phyloP scores from a whole-genome alignment of 495 filamentous ascomycete species.

The Penicillium cinerascens region DNA sequence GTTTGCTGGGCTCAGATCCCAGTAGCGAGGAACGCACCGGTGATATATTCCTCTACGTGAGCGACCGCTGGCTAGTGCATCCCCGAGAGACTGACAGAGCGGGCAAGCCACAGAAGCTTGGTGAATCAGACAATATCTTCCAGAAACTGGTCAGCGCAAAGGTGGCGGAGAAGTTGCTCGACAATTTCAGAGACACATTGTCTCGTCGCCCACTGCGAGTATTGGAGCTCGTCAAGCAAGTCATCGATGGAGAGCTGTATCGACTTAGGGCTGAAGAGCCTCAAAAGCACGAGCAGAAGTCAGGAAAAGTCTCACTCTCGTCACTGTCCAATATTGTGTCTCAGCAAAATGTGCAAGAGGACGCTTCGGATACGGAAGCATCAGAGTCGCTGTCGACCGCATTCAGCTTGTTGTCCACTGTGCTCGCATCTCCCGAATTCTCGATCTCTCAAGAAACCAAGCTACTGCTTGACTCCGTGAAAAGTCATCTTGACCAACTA shows the following conservation, averaged over 20 bases:
- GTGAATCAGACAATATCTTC: slow-evolving; percentile 37
- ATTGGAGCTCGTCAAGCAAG: slow-evolving; percentile 58
- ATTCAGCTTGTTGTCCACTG: slow-evolving; percentile 64
- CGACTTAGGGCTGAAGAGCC: slow-evolving; percentile 6
- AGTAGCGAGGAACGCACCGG: slow-evolving; percentile 56
- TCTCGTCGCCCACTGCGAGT: slow-evolving; percentile 58
- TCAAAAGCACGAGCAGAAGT: background rate
- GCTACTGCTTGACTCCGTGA: slow-evolving; percentile 47
- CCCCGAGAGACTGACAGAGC: slow-evolving; percentile 1
- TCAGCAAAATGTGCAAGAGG: slow-evolving; percentile 11
- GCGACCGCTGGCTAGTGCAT: slow-evolving; percentile 57
- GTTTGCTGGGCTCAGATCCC: slow-evolving; percentile 49
- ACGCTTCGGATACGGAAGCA: slow-evolving; percentile 42
- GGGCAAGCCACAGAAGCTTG: slow-evolving; percentile 5
- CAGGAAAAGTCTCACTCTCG: slow-evolving; percentile 33
- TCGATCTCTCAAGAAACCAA: slow-evolving; percentile 45
- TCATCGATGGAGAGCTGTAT: slow-evolving; percentile 46
- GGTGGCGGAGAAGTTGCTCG: slow-evolving; percentile 63
- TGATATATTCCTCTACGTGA: slow-evolving; percentile 60
- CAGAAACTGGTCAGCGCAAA: slow-evolving; percentile 57
- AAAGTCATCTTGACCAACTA: slow-evolving; percentile 45
- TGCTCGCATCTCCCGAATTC: slow-evolving; percentile 62
- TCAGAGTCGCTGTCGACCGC: slow-evolving; percentile 52
- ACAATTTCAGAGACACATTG: slow-evolving; percentile 63
- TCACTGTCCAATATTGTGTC: slow-evolving; percentile 37